phyloP scores from a whole-genome alignment of 345 rosid genomes.

The Aethionema arabicum region DNA sequence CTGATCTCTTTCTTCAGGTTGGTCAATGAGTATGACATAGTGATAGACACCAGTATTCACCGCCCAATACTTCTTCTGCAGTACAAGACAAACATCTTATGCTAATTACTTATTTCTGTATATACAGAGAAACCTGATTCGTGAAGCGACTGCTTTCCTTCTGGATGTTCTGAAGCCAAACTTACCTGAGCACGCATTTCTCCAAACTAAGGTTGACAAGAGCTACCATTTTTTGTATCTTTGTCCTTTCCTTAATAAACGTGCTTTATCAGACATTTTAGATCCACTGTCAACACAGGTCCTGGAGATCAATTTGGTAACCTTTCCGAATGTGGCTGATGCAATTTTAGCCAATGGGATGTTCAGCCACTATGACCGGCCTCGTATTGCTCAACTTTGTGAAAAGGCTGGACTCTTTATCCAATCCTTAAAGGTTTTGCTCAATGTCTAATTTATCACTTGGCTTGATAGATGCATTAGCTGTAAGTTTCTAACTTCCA shows the following conservation, averaged over 20 bases:
- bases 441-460: conserved; percentile 6
- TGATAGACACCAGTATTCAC: neutral
- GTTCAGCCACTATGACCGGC: conserved; percentile 98
- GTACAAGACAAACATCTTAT: neutral
- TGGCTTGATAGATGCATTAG: conserved; percentile 1
- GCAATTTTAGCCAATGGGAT: conserved; percentile 95
- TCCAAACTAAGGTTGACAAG: conserved; percentile 78
- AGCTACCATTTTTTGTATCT: conserved; percentile 1
- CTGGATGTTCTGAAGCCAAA: conserved; percentile 95
- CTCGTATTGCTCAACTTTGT: conserved; percentile 96
- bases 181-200: conserved; percentile 86
- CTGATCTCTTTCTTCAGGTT: conserved; percentile 99
- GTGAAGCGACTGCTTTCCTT: conserved; percentile 98
- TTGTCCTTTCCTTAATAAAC: conserved; percentile 3
- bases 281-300: conserved; percentile 54
- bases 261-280: conserved; percentile 15
- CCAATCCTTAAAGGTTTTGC: conserved; percentile 82
- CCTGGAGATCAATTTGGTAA: conserved; percentile 95
- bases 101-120: conserved; percentile 9
- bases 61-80: conserved; percentile 12
- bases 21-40: conserved; percentile 8
- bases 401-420: conserved; percentile 97
- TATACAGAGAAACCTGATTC: conserved; percentile 85
- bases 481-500: conserved; percentile 7
- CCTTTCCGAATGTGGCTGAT: conserved; percentile 98